Percentiles rank a stretch among this genome's conserved stretches.
These are phyloP conservation scores for Cystobasidiaceae sp. DNA, from an alignment of 1,284 basidiomycete species.

Conservation along the genomic window DNA sequence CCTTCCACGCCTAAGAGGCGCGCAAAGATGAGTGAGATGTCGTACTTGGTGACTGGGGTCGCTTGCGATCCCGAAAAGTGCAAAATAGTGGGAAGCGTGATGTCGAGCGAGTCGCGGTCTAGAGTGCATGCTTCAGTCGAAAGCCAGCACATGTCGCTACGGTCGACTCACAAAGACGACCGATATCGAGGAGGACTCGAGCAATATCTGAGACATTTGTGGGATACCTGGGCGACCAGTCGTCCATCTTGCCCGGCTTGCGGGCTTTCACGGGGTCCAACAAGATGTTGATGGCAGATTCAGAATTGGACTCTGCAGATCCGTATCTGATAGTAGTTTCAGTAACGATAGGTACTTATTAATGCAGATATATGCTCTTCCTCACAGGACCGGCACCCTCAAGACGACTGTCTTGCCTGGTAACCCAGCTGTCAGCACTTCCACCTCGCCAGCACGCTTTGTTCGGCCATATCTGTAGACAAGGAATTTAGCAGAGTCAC, in stretches of 20 bases:
- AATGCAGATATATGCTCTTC: too few relatives aligned
- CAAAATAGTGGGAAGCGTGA: conserved; percentile 58
- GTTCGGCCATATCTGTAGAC: conserved; percentile 59
- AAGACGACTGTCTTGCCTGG: conserved; percentile 59
- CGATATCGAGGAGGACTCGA: conserved; percentile 56
- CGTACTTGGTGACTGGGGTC: conserved; percentile 76
- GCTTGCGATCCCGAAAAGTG: conserved; percentile 61
- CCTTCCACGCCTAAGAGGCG: conserved; percentile 57
- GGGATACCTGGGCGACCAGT: conserved; percentile 73
- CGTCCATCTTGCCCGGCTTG: conserved; percentile 75
- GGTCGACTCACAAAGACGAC: conserved; percentile 51
- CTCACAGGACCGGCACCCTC: conserved; percentile 72
- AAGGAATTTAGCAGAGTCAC: background rate
- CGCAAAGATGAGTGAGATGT: conserved; percentile 70
- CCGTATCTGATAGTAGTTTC: too few relatives aligned
- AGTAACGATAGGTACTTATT: too few relatives aligned
- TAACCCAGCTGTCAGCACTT: conserved; percentile 53
- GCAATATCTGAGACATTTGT: conserved; percentile 57
- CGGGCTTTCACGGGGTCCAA: conserved; percentile 59
- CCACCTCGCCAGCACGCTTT: conserved; percentile 69
- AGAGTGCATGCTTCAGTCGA: background rate
- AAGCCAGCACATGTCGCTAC: background rate
- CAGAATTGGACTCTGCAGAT: conserved; percentile 65
- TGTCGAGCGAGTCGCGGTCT: conserved; percentile 29
- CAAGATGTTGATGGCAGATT: conserved; percentile 71